Conservation (phyloP, 108 stramenopile genomes). For the Pseudonitzschia multiseries region DNA sequence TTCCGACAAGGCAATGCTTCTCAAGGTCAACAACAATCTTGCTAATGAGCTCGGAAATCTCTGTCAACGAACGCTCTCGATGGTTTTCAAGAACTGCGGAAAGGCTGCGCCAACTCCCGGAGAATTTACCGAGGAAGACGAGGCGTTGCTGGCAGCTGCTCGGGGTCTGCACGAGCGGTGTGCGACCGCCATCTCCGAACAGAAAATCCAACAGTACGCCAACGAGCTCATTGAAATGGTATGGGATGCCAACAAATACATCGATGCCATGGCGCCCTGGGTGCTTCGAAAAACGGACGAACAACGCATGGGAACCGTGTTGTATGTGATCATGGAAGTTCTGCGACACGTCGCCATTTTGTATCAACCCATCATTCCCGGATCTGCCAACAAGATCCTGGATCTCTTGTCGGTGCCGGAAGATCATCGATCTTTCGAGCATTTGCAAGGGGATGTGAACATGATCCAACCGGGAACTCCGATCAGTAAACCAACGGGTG, state of each 20-base stretch:
- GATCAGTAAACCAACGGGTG: slow-evolving; percentile 64
- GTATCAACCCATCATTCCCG: slow-evolving; percentile 94
- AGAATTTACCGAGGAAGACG: slow-evolving; percentile 63
- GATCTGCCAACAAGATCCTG: slow-evolving; percentile 77
- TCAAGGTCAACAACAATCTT: slow-evolving; percentile 84
- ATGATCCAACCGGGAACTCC: slow-evolving; percentile 51
- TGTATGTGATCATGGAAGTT: slow-evolving; percentile 91
- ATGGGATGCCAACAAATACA: slow-evolving; percentile 90
- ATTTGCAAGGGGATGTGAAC: slow-evolving; percentile 55
- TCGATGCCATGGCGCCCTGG: slow-evolving; percentile 93
- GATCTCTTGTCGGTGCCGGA: slow-evolving; percentile 83
- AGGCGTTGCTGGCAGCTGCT: slow-evolving; percentile 63
- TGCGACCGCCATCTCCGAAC: slow-evolving; percentile 52
- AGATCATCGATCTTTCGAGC: slow-evolving; percentile 71
- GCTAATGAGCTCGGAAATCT: slow-evolving; percentile 95
- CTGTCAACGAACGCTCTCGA: slow-evolving; percentile 83
- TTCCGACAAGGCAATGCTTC: slow-evolving; percentile 81
- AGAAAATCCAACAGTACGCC: slow-evolving; percentile 82
- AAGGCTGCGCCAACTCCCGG: slow-evolving; percentile 59
- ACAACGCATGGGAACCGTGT: slow-evolving; percentile 78
- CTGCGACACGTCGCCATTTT: slow-evolving; percentile 83
- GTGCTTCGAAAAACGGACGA: slow-evolving; percentile 84
- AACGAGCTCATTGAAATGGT: slow-evolving; percentile 80
- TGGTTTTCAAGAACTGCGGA: slow-evolving; percentile 89
- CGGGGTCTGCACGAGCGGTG: slow-evolving; percentile 45